Evolutionary conservation across 495 filamentous ascomycete genomes (phyloP).

Genomic region (Eremomyces bilateralis): DNA sequence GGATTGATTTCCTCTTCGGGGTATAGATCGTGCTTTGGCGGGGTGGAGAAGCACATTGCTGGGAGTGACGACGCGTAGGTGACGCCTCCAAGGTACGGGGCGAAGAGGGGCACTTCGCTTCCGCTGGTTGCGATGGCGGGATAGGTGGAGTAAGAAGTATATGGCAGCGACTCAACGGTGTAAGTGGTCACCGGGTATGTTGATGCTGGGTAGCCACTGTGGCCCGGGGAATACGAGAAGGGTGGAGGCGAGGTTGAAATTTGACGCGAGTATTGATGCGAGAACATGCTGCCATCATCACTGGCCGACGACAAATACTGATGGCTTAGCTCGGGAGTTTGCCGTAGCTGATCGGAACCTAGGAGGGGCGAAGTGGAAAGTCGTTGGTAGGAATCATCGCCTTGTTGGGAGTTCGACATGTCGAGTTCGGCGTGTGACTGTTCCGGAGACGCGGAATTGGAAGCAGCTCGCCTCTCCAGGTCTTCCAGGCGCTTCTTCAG

Average conservation of each 20-base stretch:
- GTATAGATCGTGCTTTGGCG: constrained; percentile 35
- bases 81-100: constrained; percentile 39
- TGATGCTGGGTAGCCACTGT: constrained; percentile 39
- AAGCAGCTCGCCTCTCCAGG: constrained; percentile 76
- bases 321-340: constrained; percentile 1
- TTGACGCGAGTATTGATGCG: constrained; percentile 49
- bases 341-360: constrained; percentile 15
- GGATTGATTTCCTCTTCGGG: constrained; percentile 48
- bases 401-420: constrained; percentile 24
- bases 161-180: constrained; percentile 39
- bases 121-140: constrained; percentile 29
- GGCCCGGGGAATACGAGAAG: constrained; percentile 49
- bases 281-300: constrained; percentile 32
- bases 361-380: constrained; percentile 13
- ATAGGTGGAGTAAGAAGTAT: constrained; percentile 41
- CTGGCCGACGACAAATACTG: constrained; percentile 12
- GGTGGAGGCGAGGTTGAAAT: constrained; percentile 49
- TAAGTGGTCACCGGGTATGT: constrained; percentile 28
- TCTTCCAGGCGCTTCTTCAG: constrained; percentile 95
- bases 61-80: constrained; percentile 40
- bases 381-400: constrained; percentile 30
- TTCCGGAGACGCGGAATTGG: constrained; percentile 52
- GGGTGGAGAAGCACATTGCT: constrained; percentile 26
- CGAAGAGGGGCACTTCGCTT: constrained; percentile 33
- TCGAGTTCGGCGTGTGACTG: constrained; percentile 32